Evolutionary conservation across 495 filamentous ascomycete species (phyloP).

Genomic region (Penicillium chermesinum): DNA sequence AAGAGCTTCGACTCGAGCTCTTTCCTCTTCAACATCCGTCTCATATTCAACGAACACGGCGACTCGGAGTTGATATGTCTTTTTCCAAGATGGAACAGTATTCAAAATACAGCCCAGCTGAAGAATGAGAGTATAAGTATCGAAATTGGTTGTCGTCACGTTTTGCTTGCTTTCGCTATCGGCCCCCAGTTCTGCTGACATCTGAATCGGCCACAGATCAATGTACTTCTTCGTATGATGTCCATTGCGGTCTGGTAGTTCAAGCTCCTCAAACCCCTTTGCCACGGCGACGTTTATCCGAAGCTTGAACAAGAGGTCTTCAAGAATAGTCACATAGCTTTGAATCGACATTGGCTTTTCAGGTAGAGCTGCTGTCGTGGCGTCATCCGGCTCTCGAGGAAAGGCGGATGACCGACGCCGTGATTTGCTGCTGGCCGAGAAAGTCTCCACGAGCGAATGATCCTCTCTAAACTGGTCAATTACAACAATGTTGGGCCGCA

Average conservation of each 20-base stretch:
- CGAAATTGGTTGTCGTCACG: constrained; percentile 83
- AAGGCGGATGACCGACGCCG: constrained; percentile 21
- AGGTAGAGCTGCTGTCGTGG: constrained; percentile 44
- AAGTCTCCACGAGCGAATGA: constrained; percentile 48
- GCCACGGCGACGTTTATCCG: constrained; percentile 84
- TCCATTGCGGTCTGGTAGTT: constrained; percentile 56
- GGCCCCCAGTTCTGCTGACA: constrained; percentile 71
- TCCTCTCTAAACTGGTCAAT: constrained; percentile 63
- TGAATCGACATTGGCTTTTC: constrained; percentile 59
- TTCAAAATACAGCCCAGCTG: constrained; percentile 81
- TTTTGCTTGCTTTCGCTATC: constrained; percentile 56
- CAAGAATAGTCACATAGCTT: constrained; percentile 76
- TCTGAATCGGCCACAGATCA: constrained; percentile 84
- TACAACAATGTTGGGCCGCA: constrained; percentile 84
- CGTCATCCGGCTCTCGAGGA: constrained; percentile 5
- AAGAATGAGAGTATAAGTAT: constrained; percentile 84
- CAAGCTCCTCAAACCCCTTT: constrained; percentile 72
- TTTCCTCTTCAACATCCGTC: constrained; percentile 75
- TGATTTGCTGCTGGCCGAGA: constrained; percentile 16
- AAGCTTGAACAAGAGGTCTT: constrained; percentile 71
- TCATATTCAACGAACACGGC: constrained; percentile 88
- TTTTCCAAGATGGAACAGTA: constrained; percentile 81
- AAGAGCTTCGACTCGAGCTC: constrained; percentile 64
- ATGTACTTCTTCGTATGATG: constrained; percentile 69
- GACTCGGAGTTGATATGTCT: constrained; percentile 66